Evolutionary conservation across 768 basidiomycete genomes (phyloP).

Genomic region (Lyophyllum semitale): DNA sequence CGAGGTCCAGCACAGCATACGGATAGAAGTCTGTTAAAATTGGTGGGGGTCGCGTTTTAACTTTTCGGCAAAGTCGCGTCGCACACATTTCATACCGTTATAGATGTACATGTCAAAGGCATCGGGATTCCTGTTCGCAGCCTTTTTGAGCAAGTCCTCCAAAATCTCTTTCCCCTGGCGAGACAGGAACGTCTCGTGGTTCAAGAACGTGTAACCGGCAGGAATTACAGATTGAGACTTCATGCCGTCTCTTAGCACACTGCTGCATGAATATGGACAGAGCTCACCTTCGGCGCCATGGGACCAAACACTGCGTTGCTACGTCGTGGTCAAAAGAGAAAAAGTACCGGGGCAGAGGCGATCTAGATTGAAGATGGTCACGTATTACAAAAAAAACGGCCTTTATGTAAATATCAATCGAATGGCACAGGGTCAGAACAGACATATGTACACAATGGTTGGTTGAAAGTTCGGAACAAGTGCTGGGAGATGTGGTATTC

Average conservation of each 20-base stretch:
- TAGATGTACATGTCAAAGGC: constrained; percentile 35
- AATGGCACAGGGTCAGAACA: not conserved
- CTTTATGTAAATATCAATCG: not conserved
- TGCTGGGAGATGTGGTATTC: not conserved
- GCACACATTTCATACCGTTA: constrained; percentile 26
- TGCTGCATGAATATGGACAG: constrained; percentile 13
- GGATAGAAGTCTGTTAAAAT: constrained; percentile 29
- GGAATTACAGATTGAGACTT: constrained; percentile 21
- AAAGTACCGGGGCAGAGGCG: not conserved
- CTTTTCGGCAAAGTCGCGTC: not conserved
- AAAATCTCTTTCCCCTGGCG: constrained; percentile 26
- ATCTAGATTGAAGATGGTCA: not conserved
- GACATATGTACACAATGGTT: not conserved
- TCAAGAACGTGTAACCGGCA: constrained; percentile 33
- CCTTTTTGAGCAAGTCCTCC: constrained; percentile 28
- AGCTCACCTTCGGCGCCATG: constrained; percentile 12
- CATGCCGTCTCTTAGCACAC: not conserved
- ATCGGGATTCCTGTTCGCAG: constrained; percentile 33
- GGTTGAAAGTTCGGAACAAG: not conserved
- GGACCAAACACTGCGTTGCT: not conserved
- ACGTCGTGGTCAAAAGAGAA: not conserved
- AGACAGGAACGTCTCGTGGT: constrained; percentile 29
- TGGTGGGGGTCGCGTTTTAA: not conserved
- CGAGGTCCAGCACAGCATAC: constrained; percentile 34
- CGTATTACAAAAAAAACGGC: not conserved